Conservation (phyloP, 192 early-diverging fungal species). For the Backusella circina region DNA sequence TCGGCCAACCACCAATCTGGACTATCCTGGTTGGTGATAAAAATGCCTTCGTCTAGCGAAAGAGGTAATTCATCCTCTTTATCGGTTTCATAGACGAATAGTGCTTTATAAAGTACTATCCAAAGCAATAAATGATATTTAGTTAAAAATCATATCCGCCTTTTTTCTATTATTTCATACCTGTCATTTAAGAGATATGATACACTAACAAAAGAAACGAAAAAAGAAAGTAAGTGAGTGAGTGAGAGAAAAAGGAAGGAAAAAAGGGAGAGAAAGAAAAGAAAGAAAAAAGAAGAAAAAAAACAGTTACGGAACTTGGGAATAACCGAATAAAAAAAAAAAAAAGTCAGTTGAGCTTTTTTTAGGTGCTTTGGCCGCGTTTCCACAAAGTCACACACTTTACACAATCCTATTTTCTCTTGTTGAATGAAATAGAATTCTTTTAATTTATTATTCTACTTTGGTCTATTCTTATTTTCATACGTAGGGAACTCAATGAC, state of each 20-base stretch:
- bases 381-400: not conserved
- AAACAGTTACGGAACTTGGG: not conserved
- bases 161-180: not conserved
- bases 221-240: not conserved
- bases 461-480: not conserved
- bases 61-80: constrained; percentile 63
- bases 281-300: not conserved
- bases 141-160: not conserved
- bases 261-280: not conserved
- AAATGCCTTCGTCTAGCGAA: constrained; percentile 50
- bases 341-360: not conserved
- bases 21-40: constrained; percentile 50
- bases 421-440: not conserved
- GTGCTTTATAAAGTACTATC: constrained; percentile 29
- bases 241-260: not conserved
- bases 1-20: constrained; percentile 48
- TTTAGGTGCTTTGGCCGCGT: not conserved
- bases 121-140: not conserved
- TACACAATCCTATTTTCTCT: not conserved
- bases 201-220: not conserved
- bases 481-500: not conserved
- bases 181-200: not conserved
- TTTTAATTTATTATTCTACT: not conserved
- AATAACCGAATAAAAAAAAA: not conserved
- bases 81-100: constrained; percentile 49